These are phyloP conservation scores for Aspergillus piperis DNA, from an alignment of 2,329 filamentous ascomycete species.

Conservation along the genomic window DNA sequence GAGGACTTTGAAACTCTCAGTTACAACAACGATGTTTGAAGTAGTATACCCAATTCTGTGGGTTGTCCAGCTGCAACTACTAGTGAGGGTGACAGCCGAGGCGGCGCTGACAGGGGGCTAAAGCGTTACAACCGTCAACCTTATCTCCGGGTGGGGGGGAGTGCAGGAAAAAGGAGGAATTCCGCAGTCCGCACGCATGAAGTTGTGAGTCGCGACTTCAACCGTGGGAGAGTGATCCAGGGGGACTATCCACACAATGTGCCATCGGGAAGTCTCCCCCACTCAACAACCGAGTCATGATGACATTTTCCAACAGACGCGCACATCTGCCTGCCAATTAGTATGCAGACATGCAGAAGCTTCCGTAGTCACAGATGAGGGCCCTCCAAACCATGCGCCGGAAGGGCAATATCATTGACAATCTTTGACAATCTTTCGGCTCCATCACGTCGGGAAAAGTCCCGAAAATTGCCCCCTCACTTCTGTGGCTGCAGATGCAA, in stretches of 20 bases:
- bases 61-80: neutral
- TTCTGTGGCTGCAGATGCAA: slow-evolving; percentile 10
- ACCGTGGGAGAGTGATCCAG: neutral
- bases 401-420: slow-evolving; percentile 3
- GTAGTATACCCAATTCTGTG: neutral
- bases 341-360: neutral
- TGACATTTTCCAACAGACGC: neutral
- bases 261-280: neutral
- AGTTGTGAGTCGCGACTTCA: neutral
- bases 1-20: neutral
- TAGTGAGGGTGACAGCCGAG: neutral
- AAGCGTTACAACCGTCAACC: slow-evolving; percentile 8
- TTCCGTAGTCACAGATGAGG: neutral
- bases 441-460: slow-evolving; percentile 13
- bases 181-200: neutral
- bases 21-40: too few species aligned
- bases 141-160: slow-evolving; percentile 3
- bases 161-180: neutral
- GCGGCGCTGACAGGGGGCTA: neutral
- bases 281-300: neutral
- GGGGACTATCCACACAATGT: neutral
- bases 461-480: slow-evolving; percentile 19
- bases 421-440: slow-evolving; percentile 11
- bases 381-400: slow-evolving; percentile 1
- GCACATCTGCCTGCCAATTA: neutral